Evolutionary conservation across 2,329 filamentous ascomycete genomes (phyloP).

Genomic region (Pseudogymnoascus sp.): DNA sequence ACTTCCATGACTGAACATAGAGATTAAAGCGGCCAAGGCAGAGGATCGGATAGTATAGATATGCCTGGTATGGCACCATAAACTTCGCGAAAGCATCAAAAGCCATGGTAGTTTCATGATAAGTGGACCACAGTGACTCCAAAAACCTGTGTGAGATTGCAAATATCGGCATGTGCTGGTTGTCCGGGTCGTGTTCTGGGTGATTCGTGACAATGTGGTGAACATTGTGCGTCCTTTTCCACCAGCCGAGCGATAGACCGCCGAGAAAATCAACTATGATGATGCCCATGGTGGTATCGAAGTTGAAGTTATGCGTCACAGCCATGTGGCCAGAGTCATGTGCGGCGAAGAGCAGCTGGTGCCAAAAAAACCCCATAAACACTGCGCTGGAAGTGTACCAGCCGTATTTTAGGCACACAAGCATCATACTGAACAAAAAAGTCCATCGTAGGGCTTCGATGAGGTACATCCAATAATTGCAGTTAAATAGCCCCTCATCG

Average conservation of each 20-base stretch:
- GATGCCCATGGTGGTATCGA: slow-evolving; percentile 80
- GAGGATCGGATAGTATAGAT: slow-evolving; percentile 75
- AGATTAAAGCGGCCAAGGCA: slow-evolving; percentile 80
- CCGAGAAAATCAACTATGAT: slow-evolving; percentile 83
- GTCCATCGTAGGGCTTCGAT: slow-evolving; percentile 66
- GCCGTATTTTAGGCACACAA: slow-evolving; percentile 50
- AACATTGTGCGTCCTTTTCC: slow-evolving; percentile 93
- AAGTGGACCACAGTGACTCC: slow-evolving; percentile 63
- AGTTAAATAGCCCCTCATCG: slow-evolving; percentile 70
- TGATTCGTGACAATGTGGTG: slow-evolving; percentile 95
- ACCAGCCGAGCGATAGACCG: slow-evolving; percentile 88
- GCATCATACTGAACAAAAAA: slow-evolving; percentile 52
- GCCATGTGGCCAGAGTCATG: slow-evolving; percentile 97
- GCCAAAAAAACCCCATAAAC: slow-evolving; percentile 79
- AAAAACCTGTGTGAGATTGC: slow-evolving; percentile 78
- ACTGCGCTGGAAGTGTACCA: slow-evolving; percentile 64
- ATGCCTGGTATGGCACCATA: slow-evolving; percentile 65
- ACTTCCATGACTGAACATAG: slow-evolving; percentile 72
- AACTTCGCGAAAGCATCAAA: slow-evolving; percentile 68
- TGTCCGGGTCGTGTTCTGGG: slow-evolving; percentile 92
- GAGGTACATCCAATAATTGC: slow-evolving; percentile 72
- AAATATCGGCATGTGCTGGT: slow-evolving; percentile 83
- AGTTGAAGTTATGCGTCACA: slow-evolving; percentile 82
- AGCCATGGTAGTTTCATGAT: slow-evolving; percentile 71
- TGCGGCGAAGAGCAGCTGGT: slow-evolving; percentile 86